Evolutionary conservation across 202 grass and related monocot genomes (phyloP).

Genomic region (Carex arenaria): DNA sequence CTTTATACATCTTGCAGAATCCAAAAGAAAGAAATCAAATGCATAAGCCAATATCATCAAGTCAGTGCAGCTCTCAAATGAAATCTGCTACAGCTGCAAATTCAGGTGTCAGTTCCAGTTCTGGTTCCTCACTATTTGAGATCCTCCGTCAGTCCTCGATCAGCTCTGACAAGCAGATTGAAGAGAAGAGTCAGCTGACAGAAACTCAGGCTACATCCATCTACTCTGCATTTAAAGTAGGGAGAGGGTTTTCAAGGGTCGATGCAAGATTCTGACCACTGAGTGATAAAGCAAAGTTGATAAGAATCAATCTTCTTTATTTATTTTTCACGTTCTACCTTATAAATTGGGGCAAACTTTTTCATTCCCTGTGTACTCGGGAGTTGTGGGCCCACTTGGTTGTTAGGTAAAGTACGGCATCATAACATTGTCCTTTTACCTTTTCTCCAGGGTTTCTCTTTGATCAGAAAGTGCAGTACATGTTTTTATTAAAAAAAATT

Average conservation of each 20-base stretch:
- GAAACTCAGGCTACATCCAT: conserved; percentile 57
- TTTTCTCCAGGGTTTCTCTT: too few relatives aligned
- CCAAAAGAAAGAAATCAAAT: conserved; percentile 1
- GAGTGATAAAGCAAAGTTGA: neutral
- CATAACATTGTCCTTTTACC: too few relatives aligned
- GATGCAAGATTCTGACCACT: conserved; percentile 16
- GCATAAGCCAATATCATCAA: conserved; percentile 28
- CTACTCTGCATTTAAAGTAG: conserved; percentile 73
- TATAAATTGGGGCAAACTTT: too few relatives aligned
- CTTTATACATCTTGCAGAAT: neutral
- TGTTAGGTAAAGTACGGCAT: too few relatives aligned
- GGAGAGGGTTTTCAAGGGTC: conserved; percentile 54
- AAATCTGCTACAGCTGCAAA: conserved; percentile 34
- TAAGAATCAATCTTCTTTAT: neutral
- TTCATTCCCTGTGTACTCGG: too few relatives aligned
- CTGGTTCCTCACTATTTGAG: conserved; percentile 55
- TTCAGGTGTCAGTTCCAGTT: conserved; percentile 18
- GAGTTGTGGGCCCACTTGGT: too few relatives aligned
- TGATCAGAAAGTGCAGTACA: too few relatives aligned
- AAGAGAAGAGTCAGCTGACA: conserved; percentile 23
- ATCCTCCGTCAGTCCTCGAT: conserved; percentile 52
- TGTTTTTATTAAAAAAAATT: too few relatives aligned
- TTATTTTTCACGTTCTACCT: neutral
- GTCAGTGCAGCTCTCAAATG: conserved; percentile 53
- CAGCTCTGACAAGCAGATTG: conserved; percentile 31